These are phyloP conservation scores for Dissophora globulifera DNA, from an alignment of 192 early-diverging fungal species.

Conservation along the genomic window DNA sequence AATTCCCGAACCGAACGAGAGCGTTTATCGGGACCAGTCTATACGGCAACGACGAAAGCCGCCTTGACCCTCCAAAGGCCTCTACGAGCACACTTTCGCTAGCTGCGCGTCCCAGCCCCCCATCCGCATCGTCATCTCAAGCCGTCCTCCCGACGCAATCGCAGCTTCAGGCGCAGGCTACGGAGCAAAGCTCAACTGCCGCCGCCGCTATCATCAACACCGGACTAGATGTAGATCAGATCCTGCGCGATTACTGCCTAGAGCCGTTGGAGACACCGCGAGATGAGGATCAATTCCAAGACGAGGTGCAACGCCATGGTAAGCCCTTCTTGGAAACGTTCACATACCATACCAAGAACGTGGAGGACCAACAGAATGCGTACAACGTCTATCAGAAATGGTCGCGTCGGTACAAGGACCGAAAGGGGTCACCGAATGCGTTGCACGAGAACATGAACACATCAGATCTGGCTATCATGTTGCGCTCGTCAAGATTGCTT, in stretches of 20 bases:
- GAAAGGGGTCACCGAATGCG: conserved; percentile 35
- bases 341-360: conserved; percentile 56
- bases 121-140: conserved; percentile 2
- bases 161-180: conserved; percentile 5
- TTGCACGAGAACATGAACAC: conserved; percentile 58
- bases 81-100: conserved; percentile 13
- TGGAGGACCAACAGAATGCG: conserved; percentile 64
- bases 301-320: conserved; percentile 63
- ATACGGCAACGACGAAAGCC: conserved; percentile 29
- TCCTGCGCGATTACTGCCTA: conserved; percentile 43
- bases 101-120: conserved; percentile 16
- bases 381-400: conserved; percentile 67
- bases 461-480: conserved; percentile 60
- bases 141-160: background rate
- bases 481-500: conserved; percentile 64
- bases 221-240: conserved; percentile 45
- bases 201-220: conserved; percentile 3
- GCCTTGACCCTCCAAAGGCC: conserved; percentile 21
- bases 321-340: conserved; percentile 64
- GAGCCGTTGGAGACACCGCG: conserved; percentile 27
- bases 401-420: conserved; percentile 59
- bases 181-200: conserved; percentile 16
- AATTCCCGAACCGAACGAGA: conserved; percentile 42
- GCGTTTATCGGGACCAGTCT: conserved; percentile 17
- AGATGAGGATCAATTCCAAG: conserved; percentile 44